Conservation (phyloP, 73 alveolate genomes). For the Diophrys sp. region DNA sequence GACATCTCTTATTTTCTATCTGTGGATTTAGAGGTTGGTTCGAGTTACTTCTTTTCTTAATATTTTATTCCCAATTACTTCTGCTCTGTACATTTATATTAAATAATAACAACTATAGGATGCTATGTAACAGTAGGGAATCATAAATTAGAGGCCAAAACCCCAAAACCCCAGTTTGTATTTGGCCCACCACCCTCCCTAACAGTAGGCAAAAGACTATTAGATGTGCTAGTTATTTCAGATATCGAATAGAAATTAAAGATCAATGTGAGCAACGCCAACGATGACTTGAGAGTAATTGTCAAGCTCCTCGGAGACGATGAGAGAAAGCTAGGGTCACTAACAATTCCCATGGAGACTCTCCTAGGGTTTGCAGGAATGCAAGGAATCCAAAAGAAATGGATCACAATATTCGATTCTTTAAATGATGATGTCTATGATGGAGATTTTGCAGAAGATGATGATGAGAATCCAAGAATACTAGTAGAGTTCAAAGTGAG, state of each 20-base stretch:
- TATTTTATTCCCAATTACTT: no score
- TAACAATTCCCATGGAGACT: neutral
- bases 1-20: no score
- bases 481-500: slow-evolving; percentile 20
- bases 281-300: slow-evolving; percentile 20
- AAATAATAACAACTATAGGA: no score
- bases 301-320: slow-evolving; percentile 54
- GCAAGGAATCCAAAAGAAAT: slow-evolving; percentile 1
- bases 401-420: slow-evolving; percentile 61
- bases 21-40: no score
- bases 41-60: no score
- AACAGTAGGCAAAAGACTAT: slow-evolving; percentile 23
- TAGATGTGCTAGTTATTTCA: slow-evolving; percentile 46
- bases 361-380: neutral
- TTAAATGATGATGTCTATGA: slow-evolving; percentile 64
- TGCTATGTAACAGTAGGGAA: no score
- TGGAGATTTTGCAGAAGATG: slow-evolving; percentile 62
- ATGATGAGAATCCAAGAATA: slow-evolving; percentile 56
- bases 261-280: slow-evolving; percentile 12
- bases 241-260: slow-evolving; percentile 35
- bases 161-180: no score
- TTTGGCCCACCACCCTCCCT: no score
- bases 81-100: no score
- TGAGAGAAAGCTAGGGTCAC: slow-evolving; percentile 36
- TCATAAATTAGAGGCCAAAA: no score